A percentile compares a stretch with the other conserved stretches of the same genome.
These are phyloP conservation scores for Lecanicillium sp. DNA, from an alignment of 2,329 filamentous ascomycete species.

Conservation along the genomic window DNA sequence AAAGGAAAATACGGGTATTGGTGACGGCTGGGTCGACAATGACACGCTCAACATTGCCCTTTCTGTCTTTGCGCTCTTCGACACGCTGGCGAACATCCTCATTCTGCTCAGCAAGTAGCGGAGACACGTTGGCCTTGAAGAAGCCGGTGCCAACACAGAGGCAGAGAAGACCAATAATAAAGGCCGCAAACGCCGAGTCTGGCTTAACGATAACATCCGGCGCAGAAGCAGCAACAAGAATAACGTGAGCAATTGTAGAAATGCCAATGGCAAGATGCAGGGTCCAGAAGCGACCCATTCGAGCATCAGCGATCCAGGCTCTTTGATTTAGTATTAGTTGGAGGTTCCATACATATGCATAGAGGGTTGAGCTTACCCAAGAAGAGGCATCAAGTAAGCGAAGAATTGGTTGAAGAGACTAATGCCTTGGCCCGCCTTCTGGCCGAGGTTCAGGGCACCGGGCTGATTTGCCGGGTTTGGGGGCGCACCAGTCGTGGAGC, in stretches of 20 bases:
- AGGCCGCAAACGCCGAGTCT: conserved; percentile 52
- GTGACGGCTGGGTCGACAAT: conserved; percentile 64
- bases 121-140: conserved; percentile 74
- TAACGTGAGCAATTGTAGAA: conserved; percentile 56
- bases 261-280: conserved; percentile 60
- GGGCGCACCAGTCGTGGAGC: conserved; percentile 45
- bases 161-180: conserved; percentile 55
- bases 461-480: conserved; percentile 21
- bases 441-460: conserved; percentile 50
- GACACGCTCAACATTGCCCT: too few relatives aligned
- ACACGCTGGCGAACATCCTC: conserved; percentile 49
- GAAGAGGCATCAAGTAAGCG: conserved; percentile 50
- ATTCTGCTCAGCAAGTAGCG: conserved; percentile 64
- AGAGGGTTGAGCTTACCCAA: conserved; percentile 32
- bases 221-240: conserved; percentile 57
- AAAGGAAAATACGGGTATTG: conserved; percentile 59
- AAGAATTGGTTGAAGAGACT: conserved; percentile 52
- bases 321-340: too few relatives aligned
- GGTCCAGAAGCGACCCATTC: conserved; percentile 64
- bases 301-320: conserved; percentile 56
- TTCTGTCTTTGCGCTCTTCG: conserved; percentile 44
- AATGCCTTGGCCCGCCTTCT: conserved; percentile 42
- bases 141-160: conserved; percentile 62
- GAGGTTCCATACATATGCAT: background rate
- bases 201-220: conserved; percentile 52